phyloP scores from a whole-genome alignment of 2,329 filamentous ascomycete species.

The Penicillium frequentans region DNA sequence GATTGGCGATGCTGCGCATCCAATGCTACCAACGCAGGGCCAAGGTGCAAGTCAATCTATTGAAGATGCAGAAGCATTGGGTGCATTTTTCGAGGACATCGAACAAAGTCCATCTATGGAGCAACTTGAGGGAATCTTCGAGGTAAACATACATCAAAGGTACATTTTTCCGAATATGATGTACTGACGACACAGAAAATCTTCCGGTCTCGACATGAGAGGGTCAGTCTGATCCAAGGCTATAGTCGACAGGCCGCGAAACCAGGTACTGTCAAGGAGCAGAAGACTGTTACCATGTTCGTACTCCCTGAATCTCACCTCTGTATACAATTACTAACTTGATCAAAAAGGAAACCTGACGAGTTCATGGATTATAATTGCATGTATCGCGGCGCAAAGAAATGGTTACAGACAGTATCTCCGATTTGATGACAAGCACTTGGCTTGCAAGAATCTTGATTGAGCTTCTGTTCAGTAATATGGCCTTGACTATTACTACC shows the following conservation, averaged over 20 bases:
- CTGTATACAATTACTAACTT: neutral
- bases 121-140: neutral
- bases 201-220: constrained; percentile 7
- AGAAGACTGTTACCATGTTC: constrained; percentile 12
- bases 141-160: neutral
- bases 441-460: no score
- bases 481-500: no score
- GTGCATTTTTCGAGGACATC: constrained; percentile 12
- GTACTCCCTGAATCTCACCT: neutral
- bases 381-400: constrained; percentile 12
- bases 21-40: constrained; percentile 23
- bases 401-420: neutral
- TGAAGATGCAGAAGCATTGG: constrained; percentile 48
- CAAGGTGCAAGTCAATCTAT: constrained; percentile 39
- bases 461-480: no score
- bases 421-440: no score
- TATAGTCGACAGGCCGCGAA: constrained; percentile 17
- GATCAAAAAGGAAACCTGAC: constrained; percentile 10
- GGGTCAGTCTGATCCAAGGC: constrained; percentile 14
- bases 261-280: constrained; percentile 6
- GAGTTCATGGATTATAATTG: constrained; percentile 19
- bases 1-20: constrained; percentile 19
- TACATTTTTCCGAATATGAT: no score
- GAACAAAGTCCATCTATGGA: neutral
- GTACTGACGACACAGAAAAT: constrained; percentile 1